These are phyloP conservation scores for Russula sp. DNA, from an alignment of 768 basidiomycete genomes.

Conservation along the genomic window DNA sequence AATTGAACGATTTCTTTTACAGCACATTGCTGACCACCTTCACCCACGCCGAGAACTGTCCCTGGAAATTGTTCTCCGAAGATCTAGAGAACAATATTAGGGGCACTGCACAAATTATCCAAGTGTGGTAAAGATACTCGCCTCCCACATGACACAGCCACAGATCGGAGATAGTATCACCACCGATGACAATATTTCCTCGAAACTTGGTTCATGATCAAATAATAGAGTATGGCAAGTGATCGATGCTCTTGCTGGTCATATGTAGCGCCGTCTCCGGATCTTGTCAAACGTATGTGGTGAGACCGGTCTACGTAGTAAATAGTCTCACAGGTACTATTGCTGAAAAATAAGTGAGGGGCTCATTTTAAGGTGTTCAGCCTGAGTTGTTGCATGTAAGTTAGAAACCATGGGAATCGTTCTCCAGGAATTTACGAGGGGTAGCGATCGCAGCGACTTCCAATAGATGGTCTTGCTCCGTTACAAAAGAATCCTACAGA, in stretches of 20 bases:
- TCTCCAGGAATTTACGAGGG: conserved; percentile 1
- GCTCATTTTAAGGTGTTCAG: conserved; percentile 8
- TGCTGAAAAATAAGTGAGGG: background rate
- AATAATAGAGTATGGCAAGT: conserved; percentile 9
- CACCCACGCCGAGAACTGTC: conserved; percentile 9
- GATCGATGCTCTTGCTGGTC: conserved; percentile 2
- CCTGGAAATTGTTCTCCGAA: conserved; percentile 16
- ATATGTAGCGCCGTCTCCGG: conserved; percentile 9
- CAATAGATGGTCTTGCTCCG: conserved; percentile 1
- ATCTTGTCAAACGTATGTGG: conserved; percentile 1
- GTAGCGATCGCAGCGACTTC: conserved; percentile 18
- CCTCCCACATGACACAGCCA: conserved; percentile 17
- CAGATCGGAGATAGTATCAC: conserved; percentile 7
- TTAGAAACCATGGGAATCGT: background rate
- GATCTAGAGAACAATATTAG: background rate
- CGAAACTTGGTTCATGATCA: conserved; percentile 10
- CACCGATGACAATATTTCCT: conserved; percentile 16
- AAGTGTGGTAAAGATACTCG: background rate
- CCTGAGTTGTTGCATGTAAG: background rate
- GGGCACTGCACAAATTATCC: too few species aligned
- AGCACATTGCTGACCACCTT: background rate
- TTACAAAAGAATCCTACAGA: conserved; percentile 11
- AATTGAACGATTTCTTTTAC: background rate
- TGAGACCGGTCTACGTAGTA: conserved; percentile 1
- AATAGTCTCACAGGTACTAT: background rate